Evolutionary conservation across 2,329 filamentous ascomycete genomes (phyloP), one percentile per base, ranked within the genome.

Genomic region (Colletotrichum scovillei): DNA sequence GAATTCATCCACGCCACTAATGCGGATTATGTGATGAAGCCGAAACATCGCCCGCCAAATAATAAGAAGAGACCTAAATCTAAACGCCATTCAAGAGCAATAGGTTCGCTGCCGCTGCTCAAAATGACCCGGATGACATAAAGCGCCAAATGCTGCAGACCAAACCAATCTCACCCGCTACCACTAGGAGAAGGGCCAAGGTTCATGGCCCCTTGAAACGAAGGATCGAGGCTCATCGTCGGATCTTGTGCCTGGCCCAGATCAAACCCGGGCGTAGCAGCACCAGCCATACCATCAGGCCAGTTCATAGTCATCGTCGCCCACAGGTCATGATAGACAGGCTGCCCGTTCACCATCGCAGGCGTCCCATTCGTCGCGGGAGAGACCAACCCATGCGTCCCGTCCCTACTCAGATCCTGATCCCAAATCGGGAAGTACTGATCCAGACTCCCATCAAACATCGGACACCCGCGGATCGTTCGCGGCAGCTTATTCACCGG

Each of bases 401-500:
- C 24, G 28, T 68, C 63, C 14, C 62, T 19, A 59, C 69, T 74
- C 75, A 83, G 67, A 62, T 79, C 78, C 7, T 84, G 83, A 32
- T 86, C 84, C 87, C 87, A 89, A 28, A 82, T 76, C 0, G 83
- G 80, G 30, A 87, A 78, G 59, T 85, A 88, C 38, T 80, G 76
- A n/a, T 87, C 84, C 70, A 89, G 74, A 69, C 83, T 88, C 9
- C 84, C 86, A 74, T 89, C 87, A 53, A 89, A 79, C 85, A 89
- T 87, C 16, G 88, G 88, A 72, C 88, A 90, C 5, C 80, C 81
- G 22, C 78, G 73, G n/a, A 73, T 49, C 30, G 22, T 58, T 22
- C 75, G 73, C 2, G 75, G 66, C 22, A 78, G 74, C 59, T 77
- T 69, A 7, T 77, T 72, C 14, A 73, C 68, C 53, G 68, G 64